Conservation (phyloP, 2,329 filamentous ascomycete genomes). For the Fusarium robinianum region DNA sequence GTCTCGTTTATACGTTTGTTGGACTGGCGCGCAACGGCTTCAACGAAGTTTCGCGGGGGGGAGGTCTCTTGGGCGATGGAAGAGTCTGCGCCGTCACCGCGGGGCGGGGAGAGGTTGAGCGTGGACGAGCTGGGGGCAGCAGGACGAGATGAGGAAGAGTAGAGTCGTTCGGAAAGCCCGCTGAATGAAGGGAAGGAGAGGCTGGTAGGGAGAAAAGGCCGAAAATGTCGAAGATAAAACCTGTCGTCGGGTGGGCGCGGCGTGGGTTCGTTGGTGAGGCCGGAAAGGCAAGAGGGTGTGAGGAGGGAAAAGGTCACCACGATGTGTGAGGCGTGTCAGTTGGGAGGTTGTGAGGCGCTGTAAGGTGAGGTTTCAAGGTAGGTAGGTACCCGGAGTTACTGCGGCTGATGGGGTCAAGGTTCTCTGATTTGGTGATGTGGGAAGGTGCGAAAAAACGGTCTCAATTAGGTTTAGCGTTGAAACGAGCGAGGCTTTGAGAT, state of each 20-base stretch:
- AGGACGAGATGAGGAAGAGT: slow-evolving; percentile 1
- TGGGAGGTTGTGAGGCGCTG: slow-evolving; percentile 26
- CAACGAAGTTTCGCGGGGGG: slow-evolving; percentile 13
- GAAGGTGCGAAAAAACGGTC: slow-evolving; percentile 27
- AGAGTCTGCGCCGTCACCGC: slow-evolving; percentile 29
- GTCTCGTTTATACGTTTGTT: slow-evolving; percentile 25
- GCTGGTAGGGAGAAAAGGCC: background rate
- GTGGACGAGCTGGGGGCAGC: slow-evolving; percentile 8
- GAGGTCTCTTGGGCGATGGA: slow-evolving; percentile 14
- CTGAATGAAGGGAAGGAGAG: slow-evolving; percentile 8
- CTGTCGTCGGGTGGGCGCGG: slow-evolving; percentile 18
- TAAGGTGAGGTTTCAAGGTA: slow-evolving; percentile 30
- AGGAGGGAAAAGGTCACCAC: slow-evolving; percentile 22
- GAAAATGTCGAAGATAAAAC: slow-evolving; percentile 7
- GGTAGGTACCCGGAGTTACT: slow-evolving; percentile 34
- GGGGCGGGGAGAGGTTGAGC: slow-evolving; percentile 23
- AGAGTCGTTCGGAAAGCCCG: background rate
- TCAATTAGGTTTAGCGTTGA: slow-evolving; percentile 43
- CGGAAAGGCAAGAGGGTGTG: slow-evolving; percentile 18
- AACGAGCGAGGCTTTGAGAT: slow-evolving; percentile 16
- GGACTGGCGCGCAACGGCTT: slow-evolving; percentile 23
- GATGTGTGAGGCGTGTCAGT: slow-evolving; percentile 27
- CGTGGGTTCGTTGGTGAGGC: slow-evolving; percentile 13
- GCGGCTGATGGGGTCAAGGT: slow-evolving; percentile 39
- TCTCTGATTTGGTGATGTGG: slow-evolving; percentile 39